These are phyloP conservation scores for Xerocomus spinulosus DNA, from an alignment of 768 basidiomycete genomes.

Conservation along the genomic window DNA sequence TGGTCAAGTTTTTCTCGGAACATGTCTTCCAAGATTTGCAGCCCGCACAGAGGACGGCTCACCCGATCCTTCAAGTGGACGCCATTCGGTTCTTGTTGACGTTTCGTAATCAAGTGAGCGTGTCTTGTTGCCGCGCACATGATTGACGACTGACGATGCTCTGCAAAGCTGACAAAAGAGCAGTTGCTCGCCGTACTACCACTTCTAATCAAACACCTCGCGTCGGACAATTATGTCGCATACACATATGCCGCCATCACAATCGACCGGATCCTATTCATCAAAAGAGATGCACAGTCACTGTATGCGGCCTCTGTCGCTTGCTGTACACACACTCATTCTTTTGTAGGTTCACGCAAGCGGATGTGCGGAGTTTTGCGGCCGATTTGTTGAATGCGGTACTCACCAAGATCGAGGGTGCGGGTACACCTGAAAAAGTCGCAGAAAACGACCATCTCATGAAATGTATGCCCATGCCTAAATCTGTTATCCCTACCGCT, in stretches of 20 bases:
- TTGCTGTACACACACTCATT: not conserved
- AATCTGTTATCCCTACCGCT: not conserved
- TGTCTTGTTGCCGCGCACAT: not conserved
- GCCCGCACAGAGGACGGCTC: conserved; percentile 59
- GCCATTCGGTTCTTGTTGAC: conserved; percentile 93
- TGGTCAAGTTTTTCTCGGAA: conserved; percentile 93
- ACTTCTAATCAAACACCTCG: conserved; percentile 75
- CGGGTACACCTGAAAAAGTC: conserved; percentile 81
- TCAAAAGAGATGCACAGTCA: conserved; percentile 71
- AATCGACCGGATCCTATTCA: conserved; percentile 92
- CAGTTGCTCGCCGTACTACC: conserved; percentile 92
- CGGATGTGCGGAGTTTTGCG: conserved; percentile 84
- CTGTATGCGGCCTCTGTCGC: conserved; percentile 47
- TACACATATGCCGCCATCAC: conserved; percentile 97
- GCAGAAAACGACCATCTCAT: conserved; percentile 98
- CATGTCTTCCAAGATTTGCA: conserved; percentile 86
- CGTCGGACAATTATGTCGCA: conserved; percentile 82
- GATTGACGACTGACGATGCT: not conserved
- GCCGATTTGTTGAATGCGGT: conserved; percentile 65
- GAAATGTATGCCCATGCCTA: conserved; percentile 66
- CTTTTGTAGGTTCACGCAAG: conserved; percentile 68
- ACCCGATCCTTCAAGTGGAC: conserved; percentile 92
- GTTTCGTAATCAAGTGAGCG: conserved; percentile 86
- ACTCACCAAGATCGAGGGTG: conserved; percentile 73
- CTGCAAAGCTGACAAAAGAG: conserved; percentile 75